Evolutionary conservation across 805 yeast species (phyloP).

Genomic region (Saccharomycopsis sp.): DNA sequence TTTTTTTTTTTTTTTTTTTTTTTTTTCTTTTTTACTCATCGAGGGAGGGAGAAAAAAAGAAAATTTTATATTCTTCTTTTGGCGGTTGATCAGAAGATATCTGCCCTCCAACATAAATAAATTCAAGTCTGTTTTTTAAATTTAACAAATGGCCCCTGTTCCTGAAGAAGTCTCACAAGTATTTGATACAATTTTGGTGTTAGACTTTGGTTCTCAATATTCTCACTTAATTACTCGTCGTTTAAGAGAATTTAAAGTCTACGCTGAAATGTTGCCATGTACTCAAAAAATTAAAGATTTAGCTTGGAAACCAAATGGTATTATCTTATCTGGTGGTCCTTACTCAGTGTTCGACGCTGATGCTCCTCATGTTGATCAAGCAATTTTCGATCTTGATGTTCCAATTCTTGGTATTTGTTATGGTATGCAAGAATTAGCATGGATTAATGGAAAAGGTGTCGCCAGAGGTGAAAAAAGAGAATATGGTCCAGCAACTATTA

Average conservation of each 20-base stretch:
- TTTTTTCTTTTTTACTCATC: too few relatives aligned
- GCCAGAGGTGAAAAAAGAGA: slow-evolving; percentile 96
- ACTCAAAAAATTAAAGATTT: slow-evolving; percentile 93
- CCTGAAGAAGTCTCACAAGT: slow-evolving; percentile 63
- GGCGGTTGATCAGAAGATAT: too few relatives aligned
- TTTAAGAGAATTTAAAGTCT: slow-evolving; percentile 94
- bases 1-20: not conserved
- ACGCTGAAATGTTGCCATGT: slow-evolving; percentile 99
- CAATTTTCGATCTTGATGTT: slow-evolving; percentile 79
- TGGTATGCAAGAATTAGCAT: slow-evolving; percentile 98
- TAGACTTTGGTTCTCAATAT: slow-evolving; percentile 98
- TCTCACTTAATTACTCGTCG: slow-evolving; percentile 95
- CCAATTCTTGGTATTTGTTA: slow-evolving; percentile 97
- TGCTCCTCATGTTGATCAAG: slow-evolving; percentile 97
- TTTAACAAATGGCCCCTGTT: slow-evolving; percentile 1
- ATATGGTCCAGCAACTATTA: slow-evolving; percentile 91
- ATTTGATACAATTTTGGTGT: slow-evolving; percentile 93
- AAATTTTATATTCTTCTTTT: too few relatives aligned
- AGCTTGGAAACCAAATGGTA: slow-evolving; percentile 93
- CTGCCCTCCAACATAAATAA: too few relatives aligned
- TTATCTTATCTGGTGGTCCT: slow-evolving; percentile 94
- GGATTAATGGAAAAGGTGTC: slow-evolving; percentile 90
- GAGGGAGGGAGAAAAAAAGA: too few relatives aligned
- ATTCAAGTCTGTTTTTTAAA: too few relatives aligned
- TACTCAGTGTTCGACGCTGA: slow-evolving; percentile 94